Percentiles rank a stretch among this genome's conserved stretches.
Evolutionary conservation across 805 yeast species (phyloP).

Genomic region (Metschnikowia rubicola): DNA sequence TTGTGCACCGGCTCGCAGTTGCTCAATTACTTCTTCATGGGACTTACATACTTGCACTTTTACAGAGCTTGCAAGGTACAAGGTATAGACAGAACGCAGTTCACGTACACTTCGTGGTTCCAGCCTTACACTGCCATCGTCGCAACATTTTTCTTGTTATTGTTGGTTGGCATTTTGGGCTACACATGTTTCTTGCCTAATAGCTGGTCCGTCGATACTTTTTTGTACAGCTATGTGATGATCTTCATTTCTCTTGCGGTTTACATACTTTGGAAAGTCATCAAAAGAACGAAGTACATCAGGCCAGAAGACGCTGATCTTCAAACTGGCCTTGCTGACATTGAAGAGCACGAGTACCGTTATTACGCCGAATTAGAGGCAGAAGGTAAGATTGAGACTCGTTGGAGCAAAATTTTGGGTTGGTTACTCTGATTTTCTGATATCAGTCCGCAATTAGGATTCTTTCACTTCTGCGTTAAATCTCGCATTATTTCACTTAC

Average conservation of each 20-base stretch:
- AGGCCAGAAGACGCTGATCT: slow-evolving; percentile 47
- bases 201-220: slow-evolving; percentile 56
- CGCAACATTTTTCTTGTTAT: slow-evolving; percentile 29
- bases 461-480: no score
- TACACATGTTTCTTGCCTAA: slow-evolving; percentile 69
- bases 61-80: slow-evolving; percentile 23
- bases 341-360: slow-evolving; percentile 48
- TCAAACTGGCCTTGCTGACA: slow-evolving; percentile 41
- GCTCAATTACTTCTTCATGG: slow-evolving; percentile 21
- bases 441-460: no score
- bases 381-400: slow-evolving; percentile 15
- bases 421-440: slow-evolving; percentile 13
- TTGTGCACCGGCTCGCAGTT: slow-evolving; percentile 22
- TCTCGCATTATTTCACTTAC: background rate
- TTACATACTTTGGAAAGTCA: slow-evolving; percentile 34
- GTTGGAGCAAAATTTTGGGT: slow-evolving; percentile 12
- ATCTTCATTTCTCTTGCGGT: slow-evolving; percentile 45
- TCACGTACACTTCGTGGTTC: slow-evolving; percentile 43
- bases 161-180: slow-evolving; percentile 58
- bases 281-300: slow-evolving; percentile 35
- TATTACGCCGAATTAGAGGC: slow-evolving; percentile 35
- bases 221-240: slow-evolving; percentile 71
- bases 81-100: slow-evolving; percentile 30
- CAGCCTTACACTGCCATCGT: slow-evolving; percentile 38
- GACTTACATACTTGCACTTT: slow-evolving; percentile 19